Evolutionary conservation across 148 eudicot genomes (phyloP).

Genomic region (Rhododendron simsii): DNA sequence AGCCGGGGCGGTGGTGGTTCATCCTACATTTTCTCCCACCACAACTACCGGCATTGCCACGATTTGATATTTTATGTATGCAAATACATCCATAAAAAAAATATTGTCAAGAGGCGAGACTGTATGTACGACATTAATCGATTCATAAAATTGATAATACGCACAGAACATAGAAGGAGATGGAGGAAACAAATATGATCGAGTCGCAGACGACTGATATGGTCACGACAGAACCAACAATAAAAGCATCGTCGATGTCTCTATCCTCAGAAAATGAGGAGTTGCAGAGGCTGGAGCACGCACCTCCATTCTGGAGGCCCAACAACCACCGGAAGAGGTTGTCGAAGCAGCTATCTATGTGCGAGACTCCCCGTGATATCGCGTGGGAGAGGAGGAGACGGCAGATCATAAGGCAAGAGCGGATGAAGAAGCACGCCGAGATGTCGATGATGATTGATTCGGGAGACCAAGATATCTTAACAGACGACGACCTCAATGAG

Average conservation of each 20-base stretch:
- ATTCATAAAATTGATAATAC: neutral
- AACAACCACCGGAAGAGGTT: constrained; percentile 28
- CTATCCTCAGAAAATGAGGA: constrained; percentile 31
- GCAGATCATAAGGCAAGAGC: constrained; percentile 43
- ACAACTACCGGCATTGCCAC: neutral
- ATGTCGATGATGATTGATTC: neutral
- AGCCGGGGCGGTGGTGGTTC: neutral
- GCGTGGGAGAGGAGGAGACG: constrained; percentile 80
- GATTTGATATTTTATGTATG: too few species aligned
- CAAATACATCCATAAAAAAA: neutral
- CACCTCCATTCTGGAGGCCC: constrained; percentile 51
- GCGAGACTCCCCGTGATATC: constrained; percentile 49
- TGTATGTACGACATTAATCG: neutral
- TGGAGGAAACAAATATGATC: neutral
- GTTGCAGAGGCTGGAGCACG: constrained; percentile 45
- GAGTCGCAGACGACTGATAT: neutral
- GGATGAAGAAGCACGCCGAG: constrained; percentile 10
- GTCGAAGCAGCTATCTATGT: constrained; percentile 66
- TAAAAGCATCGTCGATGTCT: neutral
- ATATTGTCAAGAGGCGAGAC: neutral
- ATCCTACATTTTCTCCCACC: neutral
- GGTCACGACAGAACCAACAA: neutral
- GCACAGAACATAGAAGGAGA: neutral
- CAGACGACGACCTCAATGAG: constrained; percentile 69
- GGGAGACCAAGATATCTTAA: neutral